These are phyloP conservation scores for Cytospora piceicola DNA, from an alignment of 2,329 filamentous ascomycete species.

Conservation along the genomic window DNA sequence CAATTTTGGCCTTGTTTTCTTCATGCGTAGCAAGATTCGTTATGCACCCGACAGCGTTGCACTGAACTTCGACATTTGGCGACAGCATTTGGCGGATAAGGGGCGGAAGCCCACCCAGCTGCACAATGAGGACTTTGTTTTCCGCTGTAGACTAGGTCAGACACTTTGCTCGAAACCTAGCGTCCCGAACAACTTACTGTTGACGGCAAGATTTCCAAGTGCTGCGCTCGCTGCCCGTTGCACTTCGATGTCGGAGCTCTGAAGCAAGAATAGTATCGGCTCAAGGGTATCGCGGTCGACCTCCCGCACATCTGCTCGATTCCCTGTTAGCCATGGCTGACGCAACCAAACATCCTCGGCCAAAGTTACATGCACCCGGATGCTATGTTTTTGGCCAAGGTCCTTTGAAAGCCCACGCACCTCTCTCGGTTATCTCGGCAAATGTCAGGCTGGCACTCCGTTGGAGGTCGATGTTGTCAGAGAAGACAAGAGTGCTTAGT, in stretches of 20 bases:
- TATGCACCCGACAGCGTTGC: constrained; percentile 98
- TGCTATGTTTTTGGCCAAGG: neutral
- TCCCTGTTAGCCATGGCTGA: constrained; percentile 23
- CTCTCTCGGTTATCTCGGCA: constrained; percentile 97
- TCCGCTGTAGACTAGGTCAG: constrained; percentile 70
- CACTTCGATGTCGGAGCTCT: constrained; percentile 95
- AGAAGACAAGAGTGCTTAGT: constrained; percentile 94
- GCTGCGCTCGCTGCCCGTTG: constrained; percentile 96
- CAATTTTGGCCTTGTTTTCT: constrained; percentile 99
- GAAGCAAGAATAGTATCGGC: constrained; percentile 91
- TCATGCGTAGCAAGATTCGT: constrained; percentile 98
- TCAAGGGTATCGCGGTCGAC: constrained; percentile 94
- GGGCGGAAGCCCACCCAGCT: constrained; percentile 85
- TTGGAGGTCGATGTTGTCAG: constrained; percentile 97
- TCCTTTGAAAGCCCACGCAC: constrained; percentile 56
- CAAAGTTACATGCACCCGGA: neutral
- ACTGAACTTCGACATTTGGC: constrained; percentile 96
- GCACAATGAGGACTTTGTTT: constrained; percentile 96
- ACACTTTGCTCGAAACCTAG: constrained; percentile 22
- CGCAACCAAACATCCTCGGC: neutral
- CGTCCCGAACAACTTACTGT: constrained; percentile 65
- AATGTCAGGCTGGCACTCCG: constrained; percentile 97
- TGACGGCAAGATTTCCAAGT: constrained; percentile 93
- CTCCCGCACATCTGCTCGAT: constrained; percentile 81
- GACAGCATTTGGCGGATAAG: constrained; percentile 99